Evolutionary conservation across 1,284 basidiomycete species (phyloP), one percentile per base, ranked within the genome.

Genomic region (Meripilus lineatus): DNA sequence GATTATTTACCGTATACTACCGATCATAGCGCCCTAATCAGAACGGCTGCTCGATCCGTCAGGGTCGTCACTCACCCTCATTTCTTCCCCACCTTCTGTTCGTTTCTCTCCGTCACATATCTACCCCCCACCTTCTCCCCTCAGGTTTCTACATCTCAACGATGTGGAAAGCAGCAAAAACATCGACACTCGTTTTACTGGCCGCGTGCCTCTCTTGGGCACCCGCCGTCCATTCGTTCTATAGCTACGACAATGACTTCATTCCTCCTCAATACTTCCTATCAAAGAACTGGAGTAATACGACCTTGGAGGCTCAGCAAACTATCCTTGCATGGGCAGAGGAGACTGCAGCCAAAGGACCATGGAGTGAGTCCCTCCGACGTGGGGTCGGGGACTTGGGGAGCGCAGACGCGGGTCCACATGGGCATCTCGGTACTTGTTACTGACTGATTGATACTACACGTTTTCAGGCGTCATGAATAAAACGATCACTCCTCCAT

Each of bases 161-260:
- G 14, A 35, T 35, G 38, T 5, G 23, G n/a, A 8, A 17, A n/a
- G 17, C 34, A 36, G 32, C 11, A 14, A 10, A 17, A 32, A 22
- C 43, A 30, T 32, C 38, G 21, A 25, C 28, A 25, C 30, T 40
- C 36, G 38, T 43, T 13, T 17, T 46, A 7, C 14, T 45, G 10
- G 44, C 44, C 8, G 15, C 30, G 17, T 34, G 25, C 37, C 21
- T 42, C 22, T 34, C 13, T 22, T 38, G 30, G 20, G 28, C 48
- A 42, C 18, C 48, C 15, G 25, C 49, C 28, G 50, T 52, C 33
- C 51, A 39, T 38, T 50, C 65, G 15, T 54, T 61, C 20, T 63
- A 59, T 3, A 72, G 67, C 49, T 79, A 79, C 48, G 70, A 70
- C 11, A 76, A 76, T 52, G 73, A 77, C 41, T 81, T 77, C 48